phyloP scores from a whole-genome alignment of 352 stramenopile genomes.

The Pseudoperonospora humuli region DNA sequence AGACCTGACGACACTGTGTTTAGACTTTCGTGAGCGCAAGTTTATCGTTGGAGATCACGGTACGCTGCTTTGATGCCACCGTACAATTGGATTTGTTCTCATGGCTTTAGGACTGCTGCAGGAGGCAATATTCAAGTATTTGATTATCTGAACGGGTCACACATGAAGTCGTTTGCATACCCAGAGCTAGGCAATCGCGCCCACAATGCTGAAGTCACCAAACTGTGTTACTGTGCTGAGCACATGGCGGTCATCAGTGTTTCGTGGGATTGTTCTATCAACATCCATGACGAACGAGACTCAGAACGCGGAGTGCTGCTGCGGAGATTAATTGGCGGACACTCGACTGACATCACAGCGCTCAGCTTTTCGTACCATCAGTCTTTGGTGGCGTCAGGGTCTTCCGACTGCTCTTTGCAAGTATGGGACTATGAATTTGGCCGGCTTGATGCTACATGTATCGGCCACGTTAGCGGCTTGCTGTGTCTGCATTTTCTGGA shows the following conservation, averaged over 20 bases:
- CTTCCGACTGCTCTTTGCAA: too few species aligned
- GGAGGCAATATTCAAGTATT: conserved; percentile 74
- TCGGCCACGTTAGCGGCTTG: conserved; percentile 67
- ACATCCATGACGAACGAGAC: conserved; percentile 81
- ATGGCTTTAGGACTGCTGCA: conserved; percentile 9
- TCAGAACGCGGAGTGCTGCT: conserved; percentile 71
- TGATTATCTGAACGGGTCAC: conserved; percentile 78
- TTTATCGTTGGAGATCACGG: conserved; percentile 82
- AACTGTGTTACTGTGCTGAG: conserved; percentile 76
- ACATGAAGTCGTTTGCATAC: conserved; percentile 69
- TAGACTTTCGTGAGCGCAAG: conserved; percentile 88
- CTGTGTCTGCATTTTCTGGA: conserved; percentile 71
- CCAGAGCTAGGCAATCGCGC: conserved; percentile 52
- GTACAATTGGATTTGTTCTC: conserved; percentile 1
- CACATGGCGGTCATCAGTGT: conserved; percentile 79
- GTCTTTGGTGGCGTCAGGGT: conserved; percentile 76
- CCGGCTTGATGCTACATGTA: conserved; percentile 59
- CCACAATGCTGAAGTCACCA: conserved; percentile 65
- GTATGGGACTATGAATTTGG: too few species aligned
- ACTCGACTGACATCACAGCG: conserved; percentile 71
- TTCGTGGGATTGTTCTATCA: conserved; percentile 78
- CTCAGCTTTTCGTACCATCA: conserved; percentile 66
- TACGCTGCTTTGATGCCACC: conserved; percentile 5
- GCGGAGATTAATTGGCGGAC: conserved; percentile 59
- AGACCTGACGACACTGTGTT: conserved; percentile 70